Base-by-base conservation (phyloP, 805 yeast genomes). In the Candida nitratophila region DNA sequence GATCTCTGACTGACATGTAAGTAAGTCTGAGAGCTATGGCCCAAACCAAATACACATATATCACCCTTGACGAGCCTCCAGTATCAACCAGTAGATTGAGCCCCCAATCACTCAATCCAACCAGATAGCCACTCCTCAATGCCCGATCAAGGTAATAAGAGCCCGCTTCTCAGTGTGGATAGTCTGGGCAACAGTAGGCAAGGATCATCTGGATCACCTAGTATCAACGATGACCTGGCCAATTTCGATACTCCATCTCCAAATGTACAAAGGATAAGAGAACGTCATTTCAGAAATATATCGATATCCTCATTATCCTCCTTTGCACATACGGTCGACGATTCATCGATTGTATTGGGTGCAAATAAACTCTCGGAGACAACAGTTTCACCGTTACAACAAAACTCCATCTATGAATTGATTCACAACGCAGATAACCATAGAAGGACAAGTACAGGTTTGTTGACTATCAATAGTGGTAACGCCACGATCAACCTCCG, bases 331-430 rank as follows among this genome's bases (percentile, higher is more conserved):
- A 63, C 19, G 30, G 24, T 4, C 4, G 36, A 31, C 12, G 64
- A 59, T 26, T 55, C 64, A 27, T 63, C 65, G 1, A 44, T 60
- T 22, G 57, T 65, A 1, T 47, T 69, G 37, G 77, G 76, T 0
- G 52, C 64, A 38, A 71, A 70, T 50, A 63, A 63, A 35, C 49
- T 69, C 11, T 65, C 71, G 0, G 65, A 64, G 20, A 53, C 64
- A 10, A 54, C 66, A 2, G 68, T 71, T 14, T 72, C 79, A 21
- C 82, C 86, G 1, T 59, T 83, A 51, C 86, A 86, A 1, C 80
- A 84, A 41, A 86, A 86, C 55, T 82, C 95, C 4, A 79, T 88
- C 30, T 86, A 74, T 56, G 93, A 85, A 54, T 67, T 89, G 43
- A 82, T 89, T 1, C 76, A 82, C 41, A 83, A 74, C 31, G 73